Percentiles rank a stretch among this genome's conserved stretches.
phyloP scores from a whole-genome alignment of 495 filamentous ascomycete species.

The Aspergillus sclerotiicarbonarius region DNA sequence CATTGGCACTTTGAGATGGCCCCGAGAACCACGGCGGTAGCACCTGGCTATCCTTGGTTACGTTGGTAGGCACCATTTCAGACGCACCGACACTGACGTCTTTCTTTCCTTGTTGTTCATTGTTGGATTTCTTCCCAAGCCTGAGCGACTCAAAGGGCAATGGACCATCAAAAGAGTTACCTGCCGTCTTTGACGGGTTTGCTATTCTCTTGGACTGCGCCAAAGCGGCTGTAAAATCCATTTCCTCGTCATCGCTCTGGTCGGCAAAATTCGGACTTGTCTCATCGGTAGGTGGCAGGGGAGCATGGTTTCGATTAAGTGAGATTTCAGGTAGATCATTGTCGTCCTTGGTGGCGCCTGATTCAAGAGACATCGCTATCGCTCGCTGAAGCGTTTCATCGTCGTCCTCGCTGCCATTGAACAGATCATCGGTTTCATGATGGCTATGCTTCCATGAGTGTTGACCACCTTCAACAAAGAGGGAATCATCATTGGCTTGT shows the following conservation, averaged over 20 bases:
- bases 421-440: slow-evolving; percentile 39
- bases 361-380: slow-evolving; percentile 76
- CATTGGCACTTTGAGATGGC: slow-evolving; percentile 13
- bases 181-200: slow-evolving; percentile 19
- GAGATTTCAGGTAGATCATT: slow-evolving; percentile 35
- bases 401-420: slow-evolving; percentile 40
- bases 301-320: slow-evolving; percentile 24
- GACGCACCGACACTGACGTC: slow-evolving; percentile 64
- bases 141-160: slow-evolving; percentile 87
- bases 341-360: slow-evolving; percentile 26
- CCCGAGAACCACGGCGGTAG: slow-evolving; percentile 84
- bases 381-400: slow-evolving; percentile 78
- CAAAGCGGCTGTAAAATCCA: slow-evolving; percentile 45
- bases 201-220: slow-evolving; percentile 38
- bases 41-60: slow-evolving; percentile 54
- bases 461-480: slow-evolving; percentile 59
- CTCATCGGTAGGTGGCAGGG: slow-evolving; percentile 17
- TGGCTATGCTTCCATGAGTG: slow-evolving; percentile 24
- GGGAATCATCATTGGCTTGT: slow-evolving; percentile 51
- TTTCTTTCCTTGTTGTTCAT: slow-evolving; percentile 38
- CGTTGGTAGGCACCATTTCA: slow-evolving; percentile 45
- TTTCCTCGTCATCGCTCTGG: slow-evolving; percentile 43
- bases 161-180: slow-evolving; percentile 62
- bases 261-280: slow-evolving; percentile 14
- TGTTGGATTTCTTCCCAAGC: slow-evolving; percentile 56